phyloP scores from a whole-genome alignment of 345 rosid species.

The Heritiera littoralis region DNA sequence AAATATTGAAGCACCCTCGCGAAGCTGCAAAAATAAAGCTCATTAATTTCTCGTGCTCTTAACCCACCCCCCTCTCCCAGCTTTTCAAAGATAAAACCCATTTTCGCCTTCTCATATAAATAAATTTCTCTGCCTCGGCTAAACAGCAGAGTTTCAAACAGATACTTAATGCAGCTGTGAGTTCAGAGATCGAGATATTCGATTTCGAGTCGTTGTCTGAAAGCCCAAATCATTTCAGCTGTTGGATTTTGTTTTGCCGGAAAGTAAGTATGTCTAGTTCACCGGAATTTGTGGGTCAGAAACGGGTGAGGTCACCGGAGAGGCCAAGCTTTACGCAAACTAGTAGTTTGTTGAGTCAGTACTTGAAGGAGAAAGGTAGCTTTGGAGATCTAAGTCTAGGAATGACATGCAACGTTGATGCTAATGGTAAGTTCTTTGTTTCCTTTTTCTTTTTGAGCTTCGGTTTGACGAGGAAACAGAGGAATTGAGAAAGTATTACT shows the following conservation, averaged over 20 bases:
- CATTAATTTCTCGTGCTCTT: slow-evolving; percentile 58
- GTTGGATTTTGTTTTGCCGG: slow-evolving; percentile 1
- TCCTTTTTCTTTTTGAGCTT: not conserved
- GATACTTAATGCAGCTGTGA: slow-evolving; percentile 11
- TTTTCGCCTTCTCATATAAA: not conserved
- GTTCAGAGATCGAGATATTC: slow-evolving; percentile 1
- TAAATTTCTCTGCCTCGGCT: no score
- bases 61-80: not conserved
- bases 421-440: slow-evolving; percentile 37
- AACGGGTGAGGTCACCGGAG: slow-evolving; percentile 33
- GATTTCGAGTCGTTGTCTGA: not conserved
- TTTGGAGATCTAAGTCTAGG: slow-evolving; percentile 76
- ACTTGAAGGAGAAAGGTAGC: slow-evolving; percentile 69
- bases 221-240: not conserved
- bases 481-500: not conserved
- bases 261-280: slow-evolving; percentile 49
- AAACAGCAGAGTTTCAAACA: no score
- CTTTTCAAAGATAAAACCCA: not conserved
- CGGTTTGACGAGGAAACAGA: slow-evolving; percentile 3
- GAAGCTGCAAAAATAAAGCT: slow-evolving; percentile 29
- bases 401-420: slow-evolving; percentile 49
- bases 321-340: slow-evolving; percentile 63
- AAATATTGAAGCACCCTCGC: not conserved
- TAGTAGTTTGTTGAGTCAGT: slow-evolving; percentile 69
- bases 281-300: slow-evolving; percentile 34